Evolutionary conservation across 1,284 basidiomycete genomes (phyloP).

Genomic region (Leccinum subspadiceum): DNA sequence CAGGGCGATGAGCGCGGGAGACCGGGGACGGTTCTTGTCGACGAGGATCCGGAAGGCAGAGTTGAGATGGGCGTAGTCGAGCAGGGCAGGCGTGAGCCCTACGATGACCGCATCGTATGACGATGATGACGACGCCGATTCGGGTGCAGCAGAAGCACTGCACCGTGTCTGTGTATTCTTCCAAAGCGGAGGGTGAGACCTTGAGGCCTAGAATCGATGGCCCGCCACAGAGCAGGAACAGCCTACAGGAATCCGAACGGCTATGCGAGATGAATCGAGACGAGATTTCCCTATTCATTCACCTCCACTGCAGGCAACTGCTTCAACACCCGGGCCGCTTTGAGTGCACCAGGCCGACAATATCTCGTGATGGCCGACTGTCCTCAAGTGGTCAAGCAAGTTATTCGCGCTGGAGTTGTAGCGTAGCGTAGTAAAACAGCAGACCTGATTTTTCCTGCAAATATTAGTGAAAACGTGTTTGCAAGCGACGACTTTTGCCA

Average conservation of each 20-base stretch:
- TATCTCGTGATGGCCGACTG: neutral
- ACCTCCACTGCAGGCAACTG: too few relatives aligned
- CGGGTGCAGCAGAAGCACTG: neutral
- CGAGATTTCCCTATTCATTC: neutral
- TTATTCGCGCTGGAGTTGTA: too few relatives aligned
- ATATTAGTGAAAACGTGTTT: too few relatives aligned
- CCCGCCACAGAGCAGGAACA: neutral
- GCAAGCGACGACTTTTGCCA: too few relatives aligned
- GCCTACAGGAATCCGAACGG: too few relatives aligned
- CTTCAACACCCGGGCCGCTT: neutral
- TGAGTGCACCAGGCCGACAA: too few relatives aligned
- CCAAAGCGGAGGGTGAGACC: conserved; percentile 49
- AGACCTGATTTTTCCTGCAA: too few relatives aligned
- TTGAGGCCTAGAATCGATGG: conserved; percentile 15
- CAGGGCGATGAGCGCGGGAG: conserved; percentile 49
- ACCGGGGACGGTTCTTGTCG: conserved; percentile 15
- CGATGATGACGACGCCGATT: neutral
- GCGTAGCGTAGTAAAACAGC: too few relatives aligned
- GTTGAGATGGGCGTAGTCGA: conserved; percentile 60
- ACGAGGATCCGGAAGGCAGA: conserved; percentile 64
- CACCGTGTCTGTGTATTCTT: conserved; percentile 42
- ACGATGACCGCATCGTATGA: conserved; percentile 64
- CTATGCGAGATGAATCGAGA: too few relatives aligned
- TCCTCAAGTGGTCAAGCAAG: too few relatives aligned
- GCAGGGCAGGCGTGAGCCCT: conserved; percentile 37